A percentile compares a stretch with the other conserved stretches of the same genome.
Conservation (phyloP, 1,284 basidiomycete genomes). For the Sanghuangporus weigelae region DNA sequence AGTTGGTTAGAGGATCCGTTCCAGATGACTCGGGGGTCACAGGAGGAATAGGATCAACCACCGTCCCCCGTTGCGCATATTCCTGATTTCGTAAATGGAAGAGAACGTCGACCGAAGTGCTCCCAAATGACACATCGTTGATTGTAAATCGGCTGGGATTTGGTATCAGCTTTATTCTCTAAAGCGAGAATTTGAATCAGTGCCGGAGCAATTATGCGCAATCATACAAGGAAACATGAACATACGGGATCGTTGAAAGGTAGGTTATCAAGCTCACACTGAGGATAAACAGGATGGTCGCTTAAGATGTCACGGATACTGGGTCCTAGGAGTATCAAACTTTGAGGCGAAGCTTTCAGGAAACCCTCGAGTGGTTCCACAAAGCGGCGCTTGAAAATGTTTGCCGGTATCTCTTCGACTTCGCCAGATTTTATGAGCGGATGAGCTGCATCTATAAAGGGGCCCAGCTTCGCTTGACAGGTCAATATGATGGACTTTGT, state of each 20-base stretch:
- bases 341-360: slow-evolving; percentile 58
- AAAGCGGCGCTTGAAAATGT: slow-evolving; percentile 72
- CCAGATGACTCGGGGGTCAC: slow-evolving; percentile 25
- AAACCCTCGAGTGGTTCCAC: slow-evolving; percentile 54
- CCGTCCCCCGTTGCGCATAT: slow-evolving; percentile 65
- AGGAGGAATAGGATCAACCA: slow-evolving; percentile 48
- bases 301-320: slow-evolving; percentile 79
- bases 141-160: slow-evolving; percentile 85
- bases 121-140: slow-evolving; percentile 78
- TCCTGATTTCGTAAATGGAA: slow-evolving; percentile 89
- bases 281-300: slow-evolving; percentile 83
- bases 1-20: slow-evolving; percentile 69
- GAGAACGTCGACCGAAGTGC: slow-evolving; percentile 80
- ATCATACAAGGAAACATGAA: slow-evolving; percentile 18
- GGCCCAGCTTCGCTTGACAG: slow-evolving; percentile 49
- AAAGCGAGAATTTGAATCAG: background rate
- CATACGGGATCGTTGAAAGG: slow-evolving; percentile 44
- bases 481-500: background rate
- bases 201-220: background rate
- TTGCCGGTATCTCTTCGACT: slow-evolving; percentile 54
- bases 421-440: slow-evolving; percentile 70
- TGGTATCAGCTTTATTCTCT: slow-evolving; percentile 78
- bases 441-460: slow-evolving; percentile 81
- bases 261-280: slow-evolving; percentile 59
- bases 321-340: slow-evolving; percentile 74